phyloP scores from a whole-genome alignment of 257 asterid species.

The Thymus quinquecostatus region DNA sequence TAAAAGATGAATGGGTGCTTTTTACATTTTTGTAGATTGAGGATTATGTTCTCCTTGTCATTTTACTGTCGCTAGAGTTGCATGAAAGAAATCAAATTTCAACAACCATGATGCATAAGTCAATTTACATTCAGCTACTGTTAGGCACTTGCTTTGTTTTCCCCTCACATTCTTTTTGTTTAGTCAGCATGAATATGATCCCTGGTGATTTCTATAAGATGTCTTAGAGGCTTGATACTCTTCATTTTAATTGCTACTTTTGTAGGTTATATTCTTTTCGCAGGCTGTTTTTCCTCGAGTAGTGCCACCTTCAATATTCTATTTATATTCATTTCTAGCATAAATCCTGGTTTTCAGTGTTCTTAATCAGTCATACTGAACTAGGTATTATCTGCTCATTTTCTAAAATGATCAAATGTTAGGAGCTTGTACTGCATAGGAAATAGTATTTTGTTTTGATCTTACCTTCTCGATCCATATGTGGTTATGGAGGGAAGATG shows the following conservation, averaged over 20 bases:
- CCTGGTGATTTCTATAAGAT: neutral
- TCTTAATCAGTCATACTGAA: neutral
- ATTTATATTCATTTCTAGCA: neutral
- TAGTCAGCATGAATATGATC: neutral
- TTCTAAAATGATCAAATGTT: neutral
- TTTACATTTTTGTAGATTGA: neutral
- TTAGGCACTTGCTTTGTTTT: no score
- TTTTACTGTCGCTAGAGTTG: conserved; percentile 20
- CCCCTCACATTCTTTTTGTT: no score
- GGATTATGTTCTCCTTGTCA: neutral
- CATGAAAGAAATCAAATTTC: conserved; percentile 20
- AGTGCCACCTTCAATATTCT: neutral
- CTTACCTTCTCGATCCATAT: neutral
- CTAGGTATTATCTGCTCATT: conserved; percentile 3
- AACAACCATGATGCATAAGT: neutral
- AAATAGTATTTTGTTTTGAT: neutral
- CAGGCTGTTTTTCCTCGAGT: neutral
- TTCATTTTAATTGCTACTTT: conserved; percentile 8
- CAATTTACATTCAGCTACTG: no score
- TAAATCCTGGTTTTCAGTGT: neutral
- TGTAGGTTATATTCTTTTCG: neutral
- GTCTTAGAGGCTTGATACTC: neutral
- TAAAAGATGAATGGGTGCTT: neutral
- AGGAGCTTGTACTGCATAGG: neutral
- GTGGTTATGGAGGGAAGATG: neutral